Evolutionary conservation across 768 basidiomycete genomes (phyloP).

Genomic region (Paxillus rubicundulus): DNA sequence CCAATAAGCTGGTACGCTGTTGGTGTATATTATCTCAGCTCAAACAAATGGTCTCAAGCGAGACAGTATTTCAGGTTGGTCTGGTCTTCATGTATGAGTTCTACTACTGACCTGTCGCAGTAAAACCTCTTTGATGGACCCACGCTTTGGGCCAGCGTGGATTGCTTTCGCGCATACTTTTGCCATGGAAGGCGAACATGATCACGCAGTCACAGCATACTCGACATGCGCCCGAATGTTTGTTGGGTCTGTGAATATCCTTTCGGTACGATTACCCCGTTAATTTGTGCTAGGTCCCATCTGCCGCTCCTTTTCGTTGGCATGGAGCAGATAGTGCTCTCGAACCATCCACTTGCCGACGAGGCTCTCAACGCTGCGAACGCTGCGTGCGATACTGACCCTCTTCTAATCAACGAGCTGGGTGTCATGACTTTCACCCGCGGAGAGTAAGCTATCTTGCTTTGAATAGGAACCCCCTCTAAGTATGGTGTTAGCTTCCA

Average conservation of each 20-base stretch:
- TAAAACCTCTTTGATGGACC: conserved; percentile 96
- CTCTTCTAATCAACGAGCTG: conserved; percentile 85
- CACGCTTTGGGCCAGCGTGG: conserved; percentile 95
- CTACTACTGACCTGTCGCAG: conserved; percentile 38
- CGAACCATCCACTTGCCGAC: conserved; percentile 76
- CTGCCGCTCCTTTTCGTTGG: conserved; percentile 93
- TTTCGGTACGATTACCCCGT: background rate
- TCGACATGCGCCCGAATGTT: conserved; percentile 96
- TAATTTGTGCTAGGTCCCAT: conserved; percentile 73
- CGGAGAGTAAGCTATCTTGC: conserved; percentile 56
- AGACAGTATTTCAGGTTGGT: conserved; percentile 91
- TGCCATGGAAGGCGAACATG: conserved; percentile 95
- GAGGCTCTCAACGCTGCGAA: conserved; percentile 85
- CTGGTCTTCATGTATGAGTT: background rate
- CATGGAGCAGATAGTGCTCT: conserved; percentile 95
- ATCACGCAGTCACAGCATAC: conserved; percentile 97
- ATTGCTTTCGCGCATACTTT: conserved; percentile 97
- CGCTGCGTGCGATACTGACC: conserved; percentile 82
- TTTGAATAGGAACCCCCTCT: background rate
- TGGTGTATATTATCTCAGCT: conserved; percentile 92
- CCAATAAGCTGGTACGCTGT: conserved; percentile 98
- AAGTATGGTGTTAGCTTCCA: conserved; percentile 53
- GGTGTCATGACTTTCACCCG: conserved; percentile 92
- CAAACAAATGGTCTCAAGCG: conserved; percentile 85
- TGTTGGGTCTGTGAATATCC: conserved; percentile 65